Conservation (phyloP, 108 stramenopile species). For the Fragilaria crotonensis region DNA sequence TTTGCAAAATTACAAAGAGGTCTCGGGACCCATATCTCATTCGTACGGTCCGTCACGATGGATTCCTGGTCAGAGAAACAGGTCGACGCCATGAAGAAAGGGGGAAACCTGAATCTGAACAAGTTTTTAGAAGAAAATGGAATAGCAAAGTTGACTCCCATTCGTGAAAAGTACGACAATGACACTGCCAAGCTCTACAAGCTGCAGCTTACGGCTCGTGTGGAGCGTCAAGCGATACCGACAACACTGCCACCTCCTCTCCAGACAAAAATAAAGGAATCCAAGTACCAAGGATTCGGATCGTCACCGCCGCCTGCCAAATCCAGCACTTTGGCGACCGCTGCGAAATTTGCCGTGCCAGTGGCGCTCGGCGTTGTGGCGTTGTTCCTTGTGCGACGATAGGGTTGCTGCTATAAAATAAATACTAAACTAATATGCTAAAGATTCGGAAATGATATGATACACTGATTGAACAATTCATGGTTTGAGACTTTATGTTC, state of each 20-base stretch:
- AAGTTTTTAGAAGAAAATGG: slow-evolving; percentile 22
- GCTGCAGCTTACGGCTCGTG: slow-evolving; percentile 24
- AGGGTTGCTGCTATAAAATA: too few species aligned
- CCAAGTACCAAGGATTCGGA: not conserved
- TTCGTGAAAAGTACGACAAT: slow-evolving; percentile 8
- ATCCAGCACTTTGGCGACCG: too few species aligned
- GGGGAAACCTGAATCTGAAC: slow-evolving; percentile 25
- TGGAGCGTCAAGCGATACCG: slow-evolving; percentile 35
- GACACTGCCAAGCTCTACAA: slow-evolving; percentile 28
- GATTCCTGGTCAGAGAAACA: slow-evolving; percentile 30
- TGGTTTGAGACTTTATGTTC: too few species aligned
- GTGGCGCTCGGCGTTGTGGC: too few species aligned
- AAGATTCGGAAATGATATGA: too few species aligned
- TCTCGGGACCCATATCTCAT: slow-evolving; percentile 33
- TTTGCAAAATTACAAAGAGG: slow-evolving; percentile 8
- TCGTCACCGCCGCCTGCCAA: slow-evolving; percentile 1
- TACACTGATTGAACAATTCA: too few species aligned
- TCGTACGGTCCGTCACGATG: slow-evolving; percentile 34
- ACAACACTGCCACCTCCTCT: slow-evolving; percentile 20
- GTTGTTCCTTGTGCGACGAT: too few species aligned
- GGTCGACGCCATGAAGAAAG: slow-evolving; percentile 17
- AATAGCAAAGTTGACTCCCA: not conserved
- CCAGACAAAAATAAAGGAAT: not conserved
- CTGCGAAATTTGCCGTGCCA: too few species aligned
- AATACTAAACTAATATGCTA: too few species aligned